Evolutionary conservation across 306 rosid genomes (phyloP).

Genomic region (Chamaecrista fasciculata): DNA sequence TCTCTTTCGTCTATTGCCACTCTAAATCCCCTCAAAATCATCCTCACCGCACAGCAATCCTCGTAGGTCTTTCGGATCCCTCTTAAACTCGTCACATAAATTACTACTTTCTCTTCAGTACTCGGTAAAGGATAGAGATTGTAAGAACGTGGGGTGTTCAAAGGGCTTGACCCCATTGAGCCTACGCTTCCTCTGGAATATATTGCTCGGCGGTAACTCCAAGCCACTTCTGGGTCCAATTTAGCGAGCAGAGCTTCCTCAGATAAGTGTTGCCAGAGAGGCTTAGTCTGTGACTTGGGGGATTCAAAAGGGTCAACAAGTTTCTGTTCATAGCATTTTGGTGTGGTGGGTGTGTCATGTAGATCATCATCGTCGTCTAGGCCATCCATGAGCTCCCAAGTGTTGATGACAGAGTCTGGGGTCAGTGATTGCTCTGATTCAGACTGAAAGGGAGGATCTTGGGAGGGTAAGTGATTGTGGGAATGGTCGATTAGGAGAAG

Average conservation of each 20-base stretch:
- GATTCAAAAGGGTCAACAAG: slow-evolving; percentile 20
- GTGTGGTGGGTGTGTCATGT: not conserved
- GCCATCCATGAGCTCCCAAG: slow-evolving; percentile 62
- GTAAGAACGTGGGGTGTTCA: slow-evolving; percentile 20
- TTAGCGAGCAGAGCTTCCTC: slow-evolving; percentile 54
- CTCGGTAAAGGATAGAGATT: slow-evolving; percentile 23
- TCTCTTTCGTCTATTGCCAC: slow-evolving; percentile 55
- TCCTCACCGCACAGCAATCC: slow-evolving; percentile 46
- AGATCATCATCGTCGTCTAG: slow-evolving; percentile 24
- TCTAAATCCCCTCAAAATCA: slow-evolving; percentile 43
- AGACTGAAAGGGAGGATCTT: not conserved
- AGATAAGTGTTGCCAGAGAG: slow-evolving; percentile 60
- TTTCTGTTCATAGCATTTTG: slow-evolving; percentile 26
- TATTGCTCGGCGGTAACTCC: slow-evolving; percentile 48
- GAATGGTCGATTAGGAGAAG: slow-evolving; percentile 40
- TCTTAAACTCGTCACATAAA: slow-evolving; percentile 52
- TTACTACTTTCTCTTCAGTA: slow-evolving; percentile 40
- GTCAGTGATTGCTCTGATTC: slow-evolving; percentile 33
- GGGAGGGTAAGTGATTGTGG: slow-evolving; percentile 8
- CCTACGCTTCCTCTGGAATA: slow-evolving; percentile 33
- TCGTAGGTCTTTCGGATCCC: slow-evolving; percentile 53
- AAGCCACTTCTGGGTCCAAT: slow-evolving; percentile 50
- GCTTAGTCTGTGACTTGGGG: slow-evolving; percentile 29
- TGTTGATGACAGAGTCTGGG: slow-evolving; percentile 60
- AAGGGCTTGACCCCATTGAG: slow-evolving; percentile 41